phyloP scores from a whole-genome alignment of 495 filamentous ascomycete genomes.

The Margaritispora aquatica region DNA sequence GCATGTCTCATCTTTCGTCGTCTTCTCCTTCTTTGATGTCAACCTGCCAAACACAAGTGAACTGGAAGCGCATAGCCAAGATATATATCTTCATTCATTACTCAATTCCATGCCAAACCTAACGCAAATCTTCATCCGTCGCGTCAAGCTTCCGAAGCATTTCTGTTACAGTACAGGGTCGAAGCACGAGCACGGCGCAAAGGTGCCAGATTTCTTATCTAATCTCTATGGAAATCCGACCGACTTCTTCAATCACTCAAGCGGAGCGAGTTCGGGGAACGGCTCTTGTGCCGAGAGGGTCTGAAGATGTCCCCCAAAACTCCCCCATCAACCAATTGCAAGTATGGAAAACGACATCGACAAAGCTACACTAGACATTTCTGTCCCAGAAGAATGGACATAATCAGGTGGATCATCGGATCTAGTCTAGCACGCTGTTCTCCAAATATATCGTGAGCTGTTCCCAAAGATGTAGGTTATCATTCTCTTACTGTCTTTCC shows the following conservation, averaged over 20 bases:
- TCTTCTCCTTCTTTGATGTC: no score
- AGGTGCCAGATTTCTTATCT: background rate
- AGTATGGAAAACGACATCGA: background rate
- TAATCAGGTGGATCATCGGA: background rate
- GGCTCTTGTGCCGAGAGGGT: conserved; percentile 2
- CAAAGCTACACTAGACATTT: background rate
- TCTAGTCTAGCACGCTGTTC: background rate
- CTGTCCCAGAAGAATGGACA: background rate
- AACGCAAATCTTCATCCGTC: no score
- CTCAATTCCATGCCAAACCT: background rate
- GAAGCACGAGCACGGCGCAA: background rate
- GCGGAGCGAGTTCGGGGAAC: background rate
- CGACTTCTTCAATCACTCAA: background rate
- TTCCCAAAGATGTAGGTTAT: background rate
- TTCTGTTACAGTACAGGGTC: no score
- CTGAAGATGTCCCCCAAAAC: no score
- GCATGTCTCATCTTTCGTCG: background rate
- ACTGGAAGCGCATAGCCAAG: background rate
- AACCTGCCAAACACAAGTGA: no score
- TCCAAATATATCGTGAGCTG: background rate
- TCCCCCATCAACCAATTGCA: background rate
- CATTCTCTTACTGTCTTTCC: background rate
- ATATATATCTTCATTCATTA: background rate
- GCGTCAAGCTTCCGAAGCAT: background rate
- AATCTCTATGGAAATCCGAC: conserved; percentile 1